Conservation (phyloP, 495 filamentous ascomycete species). For the Hypoxylon trugodes region DNA sequence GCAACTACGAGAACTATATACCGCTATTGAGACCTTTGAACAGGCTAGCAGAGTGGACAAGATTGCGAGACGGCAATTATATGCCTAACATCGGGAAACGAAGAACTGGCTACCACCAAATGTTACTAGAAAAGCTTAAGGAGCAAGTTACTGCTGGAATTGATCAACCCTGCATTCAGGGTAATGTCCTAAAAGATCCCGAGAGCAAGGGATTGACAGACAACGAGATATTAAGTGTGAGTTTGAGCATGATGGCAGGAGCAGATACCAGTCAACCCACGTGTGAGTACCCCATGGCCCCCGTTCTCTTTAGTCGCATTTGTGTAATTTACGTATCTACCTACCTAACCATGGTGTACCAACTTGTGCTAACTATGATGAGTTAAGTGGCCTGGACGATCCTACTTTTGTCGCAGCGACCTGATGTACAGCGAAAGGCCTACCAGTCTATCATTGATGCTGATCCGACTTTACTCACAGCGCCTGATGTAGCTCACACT, state of each 20-base stretch:
- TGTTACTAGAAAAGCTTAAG: slow-evolving; percentile 67
- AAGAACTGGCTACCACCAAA: slow-evolving; percentile 65
- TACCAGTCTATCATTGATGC: slow-evolving; percentile 69
- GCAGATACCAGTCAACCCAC: too few species aligned
- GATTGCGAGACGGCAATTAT: slow-evolving; percentile 44
- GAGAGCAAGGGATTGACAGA: slow-evolving; percentile 58
- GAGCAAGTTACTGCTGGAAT: slow-evolving; percentile 66
- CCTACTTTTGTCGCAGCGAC: slow-evolving; percentile 75
- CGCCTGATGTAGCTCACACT: slow-evolving; percentile 70
- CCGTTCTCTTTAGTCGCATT: too few species aligned
- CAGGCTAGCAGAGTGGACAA: slow-evolving; percentile 26
- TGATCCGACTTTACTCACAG: slow-evolving; percentile 72
- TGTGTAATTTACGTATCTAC: too few species aligned
- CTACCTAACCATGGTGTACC: too few species aligned
- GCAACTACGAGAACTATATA: slow-evolving; percentile 78
- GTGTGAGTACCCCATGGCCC: too few species aligned
- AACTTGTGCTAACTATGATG: too few species aligned
- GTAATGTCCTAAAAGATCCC: slow-evolving; percentile 72
- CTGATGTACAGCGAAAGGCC: slow-evolving; percentile 70
- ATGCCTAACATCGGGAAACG: slow-evolving; percentile 63
- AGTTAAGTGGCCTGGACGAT: slow-evolving; percentile 67
- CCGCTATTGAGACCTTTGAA: slow-evolving; percentile 67
- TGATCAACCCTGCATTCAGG: slow-evolving; percentile 75
- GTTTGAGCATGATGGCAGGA: slow-evolving; percentile 73
- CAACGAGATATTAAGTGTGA: slow-evolving; percentile 76